Conservation (phyloP, 148 eudicot genomes). For the Polygonum maritimum region DNA sequence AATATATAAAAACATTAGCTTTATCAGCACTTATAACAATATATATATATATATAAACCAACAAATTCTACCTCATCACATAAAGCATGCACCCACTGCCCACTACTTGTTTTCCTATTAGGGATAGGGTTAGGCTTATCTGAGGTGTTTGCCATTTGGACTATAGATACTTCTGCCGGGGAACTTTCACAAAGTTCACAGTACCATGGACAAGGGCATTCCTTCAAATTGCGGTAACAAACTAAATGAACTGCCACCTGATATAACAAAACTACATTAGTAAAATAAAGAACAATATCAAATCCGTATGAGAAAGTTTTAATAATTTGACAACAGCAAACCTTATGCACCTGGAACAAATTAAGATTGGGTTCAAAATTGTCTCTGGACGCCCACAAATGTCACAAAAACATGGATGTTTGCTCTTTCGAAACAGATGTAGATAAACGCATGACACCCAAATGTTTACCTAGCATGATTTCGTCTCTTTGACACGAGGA, state of each 20-base stretch:
- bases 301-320: background rate
- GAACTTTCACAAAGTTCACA: slow-evolving; percentile 86
- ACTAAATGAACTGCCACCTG: slow-evolving; percentile 93
- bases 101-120: slow-evolving; percentile 68
- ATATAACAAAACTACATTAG: slow-evolving; percentile 4
- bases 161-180: slow-evolving; percentile 36
- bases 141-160: slow-evolving; percentile 25
- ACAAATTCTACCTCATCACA: slow-evolving; percentile 77
- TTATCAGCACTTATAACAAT: too few species aligned
- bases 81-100: slow-evolving; percentile 90
- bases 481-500: slow-evolving; percentile 52
- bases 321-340: slow-evolving; percentile 13
- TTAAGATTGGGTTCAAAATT: slow-evolving; percentile 58
- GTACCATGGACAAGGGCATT: slow-evolving; percentile 82
- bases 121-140: slow-evolving; percentile 41
- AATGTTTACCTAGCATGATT: slow-evolving; percentile 47
- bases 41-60: too few species aligned
- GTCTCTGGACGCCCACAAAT: slow-evolving; percentile 79
- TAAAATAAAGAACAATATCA: background rate
- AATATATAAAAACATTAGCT: too few species aligned
- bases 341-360: slow-evolving; percentile 96
- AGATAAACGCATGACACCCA: slow-evolving; percentile 32
- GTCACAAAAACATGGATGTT: slow-evolving; percentile 64
- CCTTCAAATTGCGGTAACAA: slow-evolving; percentile 80
- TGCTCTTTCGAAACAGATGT: slow-evolving; percentile 43